Base-by-base conservation (phyloP, 345 rosid genomes). In the Syzygium grande region DNA sequence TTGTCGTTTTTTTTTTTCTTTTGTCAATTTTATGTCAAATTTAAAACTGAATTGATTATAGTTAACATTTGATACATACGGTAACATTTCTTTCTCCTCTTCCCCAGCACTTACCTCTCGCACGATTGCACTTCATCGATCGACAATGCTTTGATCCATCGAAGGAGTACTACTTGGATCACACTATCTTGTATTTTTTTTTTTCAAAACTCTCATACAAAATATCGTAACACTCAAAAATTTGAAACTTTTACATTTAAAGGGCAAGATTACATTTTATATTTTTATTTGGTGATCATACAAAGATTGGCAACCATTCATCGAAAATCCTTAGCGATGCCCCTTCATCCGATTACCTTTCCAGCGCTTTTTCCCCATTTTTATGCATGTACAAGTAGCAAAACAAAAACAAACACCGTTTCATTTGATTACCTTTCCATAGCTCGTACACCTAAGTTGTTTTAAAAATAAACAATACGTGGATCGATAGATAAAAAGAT, bases 401-500 rank as follows among this genome's bases (percentile, higher is more conserved):
- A 0, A 55, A 65, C 8, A 10, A 0, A 65, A 30, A 0, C 43
- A 65, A 65, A 9, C 25, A 15, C 34, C 13, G 34, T 68, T 34
- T 34, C 34, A 34, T 11, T 11, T 6, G 46, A 43, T 43, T 43
- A 6, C 46, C 46, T 43, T 43, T 43, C 46, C 46, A 43, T 6
- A 55, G 59, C 10, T 7, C 4, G 1, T 65, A 1, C 16, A 16
- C 12, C 23, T 30, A 5, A 7, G 9, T 7, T 38, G 30, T 30
- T 30, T 6, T 30, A 61, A 4, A 9, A 6, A 13, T 61, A 3
- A 61, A 59, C 13, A 61, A 61, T n/a, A 61, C 14, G n/a, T 0
- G n/a, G 0, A n/a, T 59, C 0, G 0, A 61, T 61, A n/a, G 0
- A n/a, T 61, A 4, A 30, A 53, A 16, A 16, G 12, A 16, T 30